Evolutionary conservation across 2,329 filamentous ascomycete genomes (phyloP).

Genomic region (Fusarium brachygibbosum): DNA sequence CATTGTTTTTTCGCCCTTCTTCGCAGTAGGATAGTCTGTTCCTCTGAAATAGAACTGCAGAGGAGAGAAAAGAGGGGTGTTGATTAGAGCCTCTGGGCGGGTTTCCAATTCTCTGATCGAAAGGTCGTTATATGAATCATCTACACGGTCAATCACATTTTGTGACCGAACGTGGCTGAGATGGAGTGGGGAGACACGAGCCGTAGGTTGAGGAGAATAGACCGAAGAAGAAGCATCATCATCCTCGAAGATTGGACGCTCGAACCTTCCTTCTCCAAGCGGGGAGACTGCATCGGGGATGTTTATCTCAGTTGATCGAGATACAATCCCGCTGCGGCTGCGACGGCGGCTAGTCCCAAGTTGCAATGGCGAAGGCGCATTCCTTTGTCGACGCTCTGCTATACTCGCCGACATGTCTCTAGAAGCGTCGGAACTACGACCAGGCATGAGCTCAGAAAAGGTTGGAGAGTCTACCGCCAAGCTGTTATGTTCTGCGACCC

Average conservation of each 20-base stretch:
- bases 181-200: slow-evolving; percentile 43
- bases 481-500: slow-evolving; percentile 20
- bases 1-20: slow-evolving; percentile 64
- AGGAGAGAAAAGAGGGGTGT: slow-evolving; percentile 57
- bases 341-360: slow-evolving; percentile 31
- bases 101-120: slow-evolving; percentile 33
- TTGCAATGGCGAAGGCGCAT: slow-evolving; percentile 47
- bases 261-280: slow-evolving; percentile 39
- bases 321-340: slow-evolving; percentile 1
- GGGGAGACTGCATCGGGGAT: slow-evolving; percentile 49
- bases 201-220: slow-evolving; percentile 44
- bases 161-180: slow-evolving; percentile 38
- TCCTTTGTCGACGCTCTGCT: slow-evolving; percentile 51
- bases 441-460: slow-evolving; percentile 53
- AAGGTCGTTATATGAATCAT: slow-evolving; percentile 46
- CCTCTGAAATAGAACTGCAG: slow-evolving; percentile 59
- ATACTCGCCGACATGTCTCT: slow-evolving; percentile 43
- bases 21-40: slow-evolving; percentile 55
- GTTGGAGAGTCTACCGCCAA: slow-evolving; percentile 43
- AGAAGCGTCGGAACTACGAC: slow-evolving; percentile 25
- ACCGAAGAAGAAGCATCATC: slow-evolving; percentile 42
- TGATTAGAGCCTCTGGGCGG: slow-evolving; percentile 31
- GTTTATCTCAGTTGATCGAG: slow-evolving; percentile 34
- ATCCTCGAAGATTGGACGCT: slow-evolving; percentile 16
- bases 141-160: slow-evolving; percentile 37